phyloP scores from a whole-genome alignment of 768 basidiomycete species.

The Auricularia heimuer region DNA sequence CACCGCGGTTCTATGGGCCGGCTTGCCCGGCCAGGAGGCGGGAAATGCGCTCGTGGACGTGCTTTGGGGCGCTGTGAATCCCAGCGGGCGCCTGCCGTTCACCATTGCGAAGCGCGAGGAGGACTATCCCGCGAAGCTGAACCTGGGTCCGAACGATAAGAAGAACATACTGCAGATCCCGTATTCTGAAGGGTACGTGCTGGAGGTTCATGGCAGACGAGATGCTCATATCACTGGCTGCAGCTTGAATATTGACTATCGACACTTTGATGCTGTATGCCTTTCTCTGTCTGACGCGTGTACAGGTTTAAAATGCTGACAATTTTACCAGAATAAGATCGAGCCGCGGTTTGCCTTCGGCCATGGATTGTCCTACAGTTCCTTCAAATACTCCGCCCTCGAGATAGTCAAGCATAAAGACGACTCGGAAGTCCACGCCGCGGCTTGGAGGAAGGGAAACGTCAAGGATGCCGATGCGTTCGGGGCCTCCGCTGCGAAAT shows the following conservation, averaged over 20 bases:
- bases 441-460: background rate
- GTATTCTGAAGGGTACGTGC: constrained; percentile 42
- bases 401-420: constrained; percentile 27
- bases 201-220: background rate
- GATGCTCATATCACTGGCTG: background rate
- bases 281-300: too few relatives aligned
- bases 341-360: constrained; percentile 60
- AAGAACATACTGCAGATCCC: constrained; percentile 32
- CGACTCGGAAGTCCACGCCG: constrained; percentile 8
- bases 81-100: constrained; percentile 62
- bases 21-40: constrained; percentile 51
- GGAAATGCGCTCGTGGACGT: constrained; percentile 65
- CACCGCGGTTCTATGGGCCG: constrained; percentile 48
- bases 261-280: constrained; percentile 41
- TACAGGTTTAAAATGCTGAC: constrained; percentile 16
- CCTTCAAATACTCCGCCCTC: constrained; percentile 60
- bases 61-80: constrained; percentile 59
- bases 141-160: constrained; percentile 22
- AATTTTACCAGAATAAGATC: constrained; percentile 26
- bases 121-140: constrained; percentile 50
- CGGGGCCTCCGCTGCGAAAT: background rate
- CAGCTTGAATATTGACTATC: constrained; percentile 21
- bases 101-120: constrained; percentile 57
- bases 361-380: constrained; percentile 80
- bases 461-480: background rate